Base-by-base conservation (phyloP, 805 yeast species). In the Ogataea trehalophila region DNA sequence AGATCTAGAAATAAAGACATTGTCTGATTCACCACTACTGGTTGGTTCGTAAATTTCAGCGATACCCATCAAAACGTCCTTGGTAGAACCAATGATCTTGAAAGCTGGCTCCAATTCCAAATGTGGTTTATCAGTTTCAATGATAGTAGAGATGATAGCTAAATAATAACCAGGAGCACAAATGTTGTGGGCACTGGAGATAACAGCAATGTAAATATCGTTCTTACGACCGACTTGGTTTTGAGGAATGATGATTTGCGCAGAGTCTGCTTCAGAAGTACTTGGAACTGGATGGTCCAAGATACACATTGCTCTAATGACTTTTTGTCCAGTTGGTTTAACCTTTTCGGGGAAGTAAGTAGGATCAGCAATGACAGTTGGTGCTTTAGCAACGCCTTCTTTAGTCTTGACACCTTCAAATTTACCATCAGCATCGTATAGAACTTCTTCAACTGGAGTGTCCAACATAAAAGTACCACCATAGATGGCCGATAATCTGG, bases 381-480 rank as follows among this genome's bases (percentile, higher is more conserved):
- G 96, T 0, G 99, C 96, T 60, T 80, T 85, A 15, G 96, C 97
- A 38, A 76, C 76, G 53, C 97, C 98, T 59, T 90, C 94, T 54
- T 91, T 94, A 43, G 97, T 86, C 58, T 82, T 81, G 41, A 94
- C 96, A 49, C 98, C 97, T 31, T 74, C 73, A 56, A 90, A 89
- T 62, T 81, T 85, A 17, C 84, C 87, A 26, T 77, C 80, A 14
- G 79, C 84, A 45, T 77, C 81, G 67, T 83, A 91, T 43, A 87
- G 74, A 17, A 91, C 77, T 70, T 92, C 96, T 51, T 94, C 96
- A 53, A 94, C 82, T 42, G 97, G 97, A 33, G 96, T 92, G 65
- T 90, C 96, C 63, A 94, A 79, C 99, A 94, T 94, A 66, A 90
- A 94, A 17, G 98, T 92, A 61, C 99, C 99, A 54, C 99, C 99